Percentiles rank a stretch among this genome's conserved stretches.
Conservation (phyloP, 306 rosid species). For the Citrullus mucosospermus region DNA sequence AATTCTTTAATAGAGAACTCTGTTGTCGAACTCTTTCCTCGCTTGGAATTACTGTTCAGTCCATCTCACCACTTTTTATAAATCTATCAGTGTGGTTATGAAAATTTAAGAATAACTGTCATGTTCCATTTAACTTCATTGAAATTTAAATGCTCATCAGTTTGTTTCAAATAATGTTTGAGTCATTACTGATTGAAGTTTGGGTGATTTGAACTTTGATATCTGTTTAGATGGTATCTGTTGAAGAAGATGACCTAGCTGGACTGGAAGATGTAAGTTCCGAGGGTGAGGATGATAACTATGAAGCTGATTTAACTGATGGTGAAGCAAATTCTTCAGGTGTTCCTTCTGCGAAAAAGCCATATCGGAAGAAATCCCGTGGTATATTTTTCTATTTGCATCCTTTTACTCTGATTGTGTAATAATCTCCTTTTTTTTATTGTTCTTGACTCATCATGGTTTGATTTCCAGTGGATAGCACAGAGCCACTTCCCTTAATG, state of each 20-base stretch:
- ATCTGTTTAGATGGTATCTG: slow-evolving; percentile 71
- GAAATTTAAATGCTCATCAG: background rate
- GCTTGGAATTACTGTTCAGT: background rate
- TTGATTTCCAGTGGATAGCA: slow-evolving; percentile 52
- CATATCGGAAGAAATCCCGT: slow-evolving; percentile 59
- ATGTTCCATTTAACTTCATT: background rate
- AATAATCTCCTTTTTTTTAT: background rate
- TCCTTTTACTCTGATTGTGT: background rate
- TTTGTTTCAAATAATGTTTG: background rate
- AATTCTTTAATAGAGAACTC: background rate
- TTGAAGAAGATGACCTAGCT: slow-evolving; percentile 98
- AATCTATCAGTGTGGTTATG: background rate
- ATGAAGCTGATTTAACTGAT: slow-evolving; percentile 82
- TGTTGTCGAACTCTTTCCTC: background rate
- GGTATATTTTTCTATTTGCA: slow-evolving; percentile 28
- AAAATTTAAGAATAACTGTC: background rate
- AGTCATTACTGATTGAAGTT: background rate
- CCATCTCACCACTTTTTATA: background rate
- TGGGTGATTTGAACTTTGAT: slow-evolving; percentile 3
- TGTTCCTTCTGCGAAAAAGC: slow-evolving; percentile 38
- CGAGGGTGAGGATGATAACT: slow-evolving; percentile 91
- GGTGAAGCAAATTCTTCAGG: slow-evolving; percentile 72
- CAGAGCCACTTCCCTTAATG: slow-evolving; percentile 86
- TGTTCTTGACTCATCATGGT: background rate
- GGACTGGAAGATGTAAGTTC: slow-evolving; percentile 95